These are phyloP conservation scores for Trametes cubensis DNA, from an alignment of 768 basidiomycete species.

Conservation along the genomic window DNA sequence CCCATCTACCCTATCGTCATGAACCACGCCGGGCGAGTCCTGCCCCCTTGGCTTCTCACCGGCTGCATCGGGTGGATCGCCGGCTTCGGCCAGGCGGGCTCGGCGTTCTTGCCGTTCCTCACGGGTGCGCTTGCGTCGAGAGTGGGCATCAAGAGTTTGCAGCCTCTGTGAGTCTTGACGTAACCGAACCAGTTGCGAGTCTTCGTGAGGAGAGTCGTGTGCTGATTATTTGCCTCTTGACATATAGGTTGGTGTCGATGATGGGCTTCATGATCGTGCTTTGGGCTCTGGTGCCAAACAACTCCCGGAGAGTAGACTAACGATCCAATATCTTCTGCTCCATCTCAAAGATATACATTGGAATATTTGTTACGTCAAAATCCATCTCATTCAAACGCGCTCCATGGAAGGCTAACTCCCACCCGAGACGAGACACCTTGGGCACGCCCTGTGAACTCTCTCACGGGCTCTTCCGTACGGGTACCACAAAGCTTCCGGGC, in stretches of 20 bases:
- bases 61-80: constrained; percentile 54
- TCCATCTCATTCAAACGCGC: too few relatives aligned
- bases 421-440: too few relatives aligned
- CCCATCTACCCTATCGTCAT: constrained; percentile 50
- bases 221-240: too few relatives aligned
- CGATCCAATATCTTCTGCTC: not conserved
- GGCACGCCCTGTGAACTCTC: too few relatives aligned
- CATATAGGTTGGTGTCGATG: too few relatives aligned
- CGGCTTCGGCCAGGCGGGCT: constrained; percentile 53
- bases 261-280: not conserved
- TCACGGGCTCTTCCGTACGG: too few relatives aligned
- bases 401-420: too few relatives aligned
- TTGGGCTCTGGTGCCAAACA: not conserved
- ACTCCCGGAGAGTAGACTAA: not conserved
- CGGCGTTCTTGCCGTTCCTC: constrained; percentile 53
- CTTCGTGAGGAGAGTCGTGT: too few relatives aligned
- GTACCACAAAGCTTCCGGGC: too few relatives aligned
- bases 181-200: too few relatives aligned
- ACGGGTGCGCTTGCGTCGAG: constrained; percentile 47
- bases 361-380: too few relatives aligned
- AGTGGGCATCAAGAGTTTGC: constrained; percentile 47
- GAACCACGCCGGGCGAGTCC: constrained; percentile 43
- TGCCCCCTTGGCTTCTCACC: constrained; percentile 49
- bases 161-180: constrained; percentile 47
- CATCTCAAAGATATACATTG: too few relatives aligned